Evolutionary conservation across 2,329 filamentous ascomycete genomes (phyloP).

Genomic region (Alternaria atra): DNA sequence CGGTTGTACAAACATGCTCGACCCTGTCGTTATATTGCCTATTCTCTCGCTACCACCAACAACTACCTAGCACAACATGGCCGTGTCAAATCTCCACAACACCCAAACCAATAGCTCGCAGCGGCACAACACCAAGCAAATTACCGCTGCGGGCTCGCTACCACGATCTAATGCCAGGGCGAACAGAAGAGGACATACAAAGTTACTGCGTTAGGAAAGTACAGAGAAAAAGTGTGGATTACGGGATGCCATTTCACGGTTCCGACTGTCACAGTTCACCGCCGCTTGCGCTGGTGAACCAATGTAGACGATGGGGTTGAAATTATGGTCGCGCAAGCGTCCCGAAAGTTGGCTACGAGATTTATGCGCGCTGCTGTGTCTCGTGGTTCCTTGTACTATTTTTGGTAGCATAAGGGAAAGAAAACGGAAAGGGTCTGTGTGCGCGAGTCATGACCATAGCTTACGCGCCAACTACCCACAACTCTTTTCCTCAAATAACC

Average conservation of each 20-base stretch:
- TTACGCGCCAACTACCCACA: background rate
- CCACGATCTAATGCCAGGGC: slow-evolving; percentile 7
- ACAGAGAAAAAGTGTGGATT: slow-evolving; percentile 16
- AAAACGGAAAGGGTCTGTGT: background rate
- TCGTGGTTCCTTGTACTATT: slow-evolving; percentile 9
- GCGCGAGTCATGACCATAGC: slow-evolving; percentile 4
- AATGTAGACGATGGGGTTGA: background rate
- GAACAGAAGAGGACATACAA: slow-evolving; percentile 5
- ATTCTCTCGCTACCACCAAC: slow-evolving; percentile 10
- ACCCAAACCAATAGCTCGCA: slow-evolving; percentile 6
- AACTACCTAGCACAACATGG: background rate
- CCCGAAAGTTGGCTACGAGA: slow-evolving; percentile 1
- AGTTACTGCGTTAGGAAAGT: slow-evolving; percentile 13
- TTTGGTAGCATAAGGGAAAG: background rate
- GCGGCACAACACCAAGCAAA: slow-evolving; percentile 15
- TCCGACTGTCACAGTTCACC: slow-evolving; percentile 6
- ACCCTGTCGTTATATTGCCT: slow-evolving; percentile 7
- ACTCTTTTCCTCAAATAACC: slow-evolving; percentile 18
- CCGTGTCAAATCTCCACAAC: slow-evolving; percentile 7
- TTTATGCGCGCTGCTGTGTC: background rate
- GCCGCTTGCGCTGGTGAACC: slow-evolving; percentile 10
- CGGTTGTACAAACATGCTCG: background rate
- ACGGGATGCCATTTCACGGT: slow-evolving; percentile 9
- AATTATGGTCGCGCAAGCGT: slow-evolving; percentile 13
- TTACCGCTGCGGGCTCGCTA: slow-evolving; percentile 13